Evolutionary conservation across 495 filamentous ascomycete species (phyloP).

Genomic region (Parachaetomium inaequale): DNA sequence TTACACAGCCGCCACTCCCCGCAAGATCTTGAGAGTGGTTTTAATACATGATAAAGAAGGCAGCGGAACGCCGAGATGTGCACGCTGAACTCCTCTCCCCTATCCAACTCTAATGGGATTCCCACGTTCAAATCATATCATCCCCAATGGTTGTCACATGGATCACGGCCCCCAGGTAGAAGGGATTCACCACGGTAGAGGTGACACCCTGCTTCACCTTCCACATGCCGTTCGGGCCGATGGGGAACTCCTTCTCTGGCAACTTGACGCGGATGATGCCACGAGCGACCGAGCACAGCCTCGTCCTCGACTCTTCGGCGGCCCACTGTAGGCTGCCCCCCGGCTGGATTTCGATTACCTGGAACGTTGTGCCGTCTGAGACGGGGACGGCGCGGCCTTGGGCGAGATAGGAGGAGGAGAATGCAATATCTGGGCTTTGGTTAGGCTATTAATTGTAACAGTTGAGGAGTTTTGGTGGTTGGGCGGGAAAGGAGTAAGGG

Average conservation of each 20-base stretch:
- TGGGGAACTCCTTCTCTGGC: conserved; percentile 12
- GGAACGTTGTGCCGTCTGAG: conserved; percentile 7
- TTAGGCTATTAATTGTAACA: not conserved
- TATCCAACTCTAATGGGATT: no score
- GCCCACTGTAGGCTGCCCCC: conserved; percentile 8
- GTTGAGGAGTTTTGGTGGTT: not conserved
- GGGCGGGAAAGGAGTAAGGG: not conserved
- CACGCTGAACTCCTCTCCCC: not conserved
- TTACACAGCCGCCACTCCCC: not conserved
- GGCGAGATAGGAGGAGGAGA: conserved; percentile 19
- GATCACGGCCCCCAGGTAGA: conserved; percentile 6
- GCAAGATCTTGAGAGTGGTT: not conserved
- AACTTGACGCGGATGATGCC: conserved; percentile 16
- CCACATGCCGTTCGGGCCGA: conserved; percentile 22
- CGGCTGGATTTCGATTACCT: conserved; percentile 11
- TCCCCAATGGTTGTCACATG: conserved; percentile 15
- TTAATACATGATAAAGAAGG: not conserved
- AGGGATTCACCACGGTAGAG: conserved; percentile 13
- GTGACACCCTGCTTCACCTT: conserved; percentile 10
- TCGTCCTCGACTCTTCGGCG: not conserved
- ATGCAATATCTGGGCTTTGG: conserved; percentile 12
- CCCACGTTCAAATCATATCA: not conserved
- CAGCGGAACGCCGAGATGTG: not conserved
- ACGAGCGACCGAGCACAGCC: conserved; percentile 19
- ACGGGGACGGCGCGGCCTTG: conserved; percentile 3